phyloP scores from a whole-genome alignment of 495 filamentous ascomycete species.

The Eremomyces bilateralis region DNA sequence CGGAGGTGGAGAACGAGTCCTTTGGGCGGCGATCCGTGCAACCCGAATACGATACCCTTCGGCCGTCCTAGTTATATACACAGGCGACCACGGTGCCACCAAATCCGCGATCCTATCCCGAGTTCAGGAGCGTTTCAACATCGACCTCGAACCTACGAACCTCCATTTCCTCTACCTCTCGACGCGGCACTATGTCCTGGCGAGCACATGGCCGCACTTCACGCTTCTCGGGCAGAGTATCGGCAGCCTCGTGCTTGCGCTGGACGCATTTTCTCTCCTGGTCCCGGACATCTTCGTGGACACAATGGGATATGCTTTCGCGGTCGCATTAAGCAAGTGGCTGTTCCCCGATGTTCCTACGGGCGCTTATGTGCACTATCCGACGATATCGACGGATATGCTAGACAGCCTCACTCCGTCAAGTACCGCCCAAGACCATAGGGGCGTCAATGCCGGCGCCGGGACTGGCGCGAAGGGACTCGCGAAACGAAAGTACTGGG shows the following conservation, averaged over 20 bases:
- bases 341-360: slow-evolving; percentile 69
- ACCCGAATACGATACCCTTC: slow-evolving; percentile 79
- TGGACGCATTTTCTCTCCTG: slow-evolving; percentile 79
- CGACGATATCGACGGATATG: slow-evolving; percentile 98
- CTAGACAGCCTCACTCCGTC: slow-evolving; percentile 18
- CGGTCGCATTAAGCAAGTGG: slow-evolving; percentile 57
- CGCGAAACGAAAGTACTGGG: slow-evolving; percentile 66
- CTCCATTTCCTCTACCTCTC: slow-evolving; percentile 76
- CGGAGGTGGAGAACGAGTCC: slow-evolving; percentile 83
- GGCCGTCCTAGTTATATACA: slow-evolving; percentile 78
- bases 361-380: slow-evolving; percentile 90
- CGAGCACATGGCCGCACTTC: slow-evolving; percentile 73
- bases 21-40: slow-evolving; percentile 87
- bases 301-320: slow-evolving; percentile 95
- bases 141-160: slow-evolving; percentile 62
- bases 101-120: slow-evolving; percentile 57
- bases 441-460: slow-evolving; percentile 66
- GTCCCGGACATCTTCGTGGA: slow-evolving; percentile 90
- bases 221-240: slow-evolving; percentile 86
- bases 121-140: slow-evolving; percentile 76
- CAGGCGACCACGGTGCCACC: slow-evolving; percentile 72
- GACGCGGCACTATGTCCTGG: slow-evolving; percentile 63
- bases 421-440: neutral
- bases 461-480: slow-evolving; percentile 44
- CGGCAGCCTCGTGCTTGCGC: slow-evolving; percentile 67